Evolutionary conservation across 139 green algal genomes (phyloP).

Genomic region (Chlamydomonas schloesseri): DNA sequence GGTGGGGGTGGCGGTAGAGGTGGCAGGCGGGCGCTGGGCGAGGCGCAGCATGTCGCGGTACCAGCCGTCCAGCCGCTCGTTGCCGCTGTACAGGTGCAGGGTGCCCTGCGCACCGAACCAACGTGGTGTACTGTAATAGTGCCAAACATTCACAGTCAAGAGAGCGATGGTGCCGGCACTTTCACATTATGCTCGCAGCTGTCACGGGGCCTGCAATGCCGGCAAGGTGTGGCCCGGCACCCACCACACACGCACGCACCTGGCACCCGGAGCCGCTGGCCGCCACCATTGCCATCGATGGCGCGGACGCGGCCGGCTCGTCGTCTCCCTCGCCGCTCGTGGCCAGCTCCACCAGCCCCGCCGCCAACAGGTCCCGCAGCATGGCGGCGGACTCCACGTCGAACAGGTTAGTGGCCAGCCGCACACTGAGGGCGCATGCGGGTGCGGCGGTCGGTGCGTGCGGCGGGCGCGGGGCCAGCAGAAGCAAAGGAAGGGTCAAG

Average conservation of each 20-base stretch:
- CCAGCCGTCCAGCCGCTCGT: constrained; percentile 27
- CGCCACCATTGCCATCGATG: background rate
- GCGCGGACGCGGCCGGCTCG: background rate
- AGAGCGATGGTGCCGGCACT: too few relatives aligned
- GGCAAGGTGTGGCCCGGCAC: too few relatives aligned
- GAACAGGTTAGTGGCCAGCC: constrained; percentile 42
- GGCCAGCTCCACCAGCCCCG: constrained; percentile 32
- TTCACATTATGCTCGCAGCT: too few relatives aligned
- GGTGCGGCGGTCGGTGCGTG: too few relatives aligned
- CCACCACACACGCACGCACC: background rate
- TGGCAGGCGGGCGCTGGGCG: background rate
- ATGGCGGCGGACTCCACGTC: constrained; percentile 38
- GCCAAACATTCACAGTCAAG: too few relatives aligned
- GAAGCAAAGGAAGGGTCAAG: background rate
- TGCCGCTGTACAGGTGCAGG: constrained; percentile 37
- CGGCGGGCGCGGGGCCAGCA: too few relatives aligned
- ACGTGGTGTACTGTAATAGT: too few relatives aligned
- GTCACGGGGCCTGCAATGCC: too few relatives aligned
- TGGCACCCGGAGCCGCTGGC: background rate
- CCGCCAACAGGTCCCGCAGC: constrained; percentile 38
- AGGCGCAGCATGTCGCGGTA: constrained; percentile 35
- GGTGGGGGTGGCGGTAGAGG: background rate
- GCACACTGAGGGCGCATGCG: background rate
- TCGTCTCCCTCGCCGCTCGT: background rate
- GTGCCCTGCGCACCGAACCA: constrained; percentile 5